Evolutionary conservation across 164 flowering plant species (phyloP), one percentile per base, ranked within the genome.

Genomic region (Protea cynaroides): DNA sequence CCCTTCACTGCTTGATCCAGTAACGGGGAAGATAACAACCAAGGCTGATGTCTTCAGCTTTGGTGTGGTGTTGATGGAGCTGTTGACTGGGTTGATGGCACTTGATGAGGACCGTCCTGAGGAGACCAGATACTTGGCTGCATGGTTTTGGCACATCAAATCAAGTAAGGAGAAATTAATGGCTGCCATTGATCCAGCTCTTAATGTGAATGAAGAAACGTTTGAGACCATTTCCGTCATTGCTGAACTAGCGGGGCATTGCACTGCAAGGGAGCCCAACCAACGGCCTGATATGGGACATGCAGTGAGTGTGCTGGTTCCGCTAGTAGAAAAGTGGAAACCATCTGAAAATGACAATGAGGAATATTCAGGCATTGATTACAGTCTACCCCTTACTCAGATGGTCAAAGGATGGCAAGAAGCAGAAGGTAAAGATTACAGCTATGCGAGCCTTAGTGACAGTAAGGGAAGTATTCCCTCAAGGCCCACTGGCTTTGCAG

Each of bases 241-340:
- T 24, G 81, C 91, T 49, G 92, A 90, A 65, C 74, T 90, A n/a
- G 95, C 95, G 25, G 89, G 94, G 6, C 97, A 87, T 62, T 88
- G 95, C 80, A 84, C 97, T 18, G 85, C 89, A 52, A 74, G 97
- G 55, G 97, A 90, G 61, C 89, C 95, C 12, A 58, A 66, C 61
- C 93, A 87, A 43, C 77, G 96, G 19, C 96, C 96, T 1, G 90
- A 89, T 43, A 87, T 90, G 90, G 81, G 96, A 14, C 90, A 90
- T 72, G 92, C 78, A 0, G 96, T 90, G 52, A 88, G 75, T 59
- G 86, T 87, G 15, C 73, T 89, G 46, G 58, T 75, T 37, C 77
- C 77, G 46, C 76, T 87, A 22, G 84, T 90, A 12, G 94, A 84
- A 75, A 77, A 80, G 72, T 90, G 96, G 96, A 84, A 80, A 61